Evolutionary conservation across 768 basidiomycete genomes (phyloP).

Genomic region (Rhizopogon vinicolor): DNA sequence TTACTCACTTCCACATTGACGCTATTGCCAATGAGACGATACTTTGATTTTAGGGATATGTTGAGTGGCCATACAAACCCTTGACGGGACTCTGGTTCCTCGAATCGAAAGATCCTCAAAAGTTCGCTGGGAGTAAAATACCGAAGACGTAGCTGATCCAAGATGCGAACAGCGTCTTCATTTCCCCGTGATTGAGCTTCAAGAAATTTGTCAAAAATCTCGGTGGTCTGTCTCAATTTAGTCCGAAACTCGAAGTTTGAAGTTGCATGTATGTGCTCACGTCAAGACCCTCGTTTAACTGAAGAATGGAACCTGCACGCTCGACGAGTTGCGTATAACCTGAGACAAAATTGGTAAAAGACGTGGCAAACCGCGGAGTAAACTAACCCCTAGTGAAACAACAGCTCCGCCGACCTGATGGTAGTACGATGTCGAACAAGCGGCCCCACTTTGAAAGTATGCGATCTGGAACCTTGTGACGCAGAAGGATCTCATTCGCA

Average conservation of each 20-base stretch:
- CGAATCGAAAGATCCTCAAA: slow-evolving; percentile 62
- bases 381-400: slow-evolving; percentile 74
- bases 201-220: slow-evolving; percentile 53
- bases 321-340: slow-evolving; percentile 78
- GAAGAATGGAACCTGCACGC: slow-evolving; percentile 73
- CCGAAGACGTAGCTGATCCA: slow-evolving; percentile 58
- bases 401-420: slow-evolving; percentile 58
- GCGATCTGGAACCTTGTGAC: slow-evolving; percentile 49
- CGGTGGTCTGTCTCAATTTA: slow-evolving; percentile 46
- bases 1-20: slow-evolving; percentile 64
- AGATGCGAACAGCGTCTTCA: slow-evolving; percentile 43
- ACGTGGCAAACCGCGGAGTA: background rate
- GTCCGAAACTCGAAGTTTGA: background rate
- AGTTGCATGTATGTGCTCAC: slow-evolving; percentile 31
- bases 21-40: slow-evolving; percentile 78
- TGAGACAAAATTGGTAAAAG: slow-evolving; percentile 18
- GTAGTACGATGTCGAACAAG: slow-evolving; percentile 74
- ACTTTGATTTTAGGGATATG: slow-evolving; percentile 64
- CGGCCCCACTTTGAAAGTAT: slow-evolving; percentile 72
- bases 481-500: slow-evolving; percentile 13
- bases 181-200: slow-evolving; percentile 35
- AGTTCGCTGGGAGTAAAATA: slow-evolving; percentile 77
- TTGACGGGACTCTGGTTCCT: slow-evolving; percentile 9
- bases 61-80: slow-evolving; percentile 59
- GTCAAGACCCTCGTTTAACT: slow-evolving; percentile 62